Base-by-base conservation (phyloP, 495 filamentous ascomycete genomes). In the Pseudomonodictys pantanalensis region DNA sequence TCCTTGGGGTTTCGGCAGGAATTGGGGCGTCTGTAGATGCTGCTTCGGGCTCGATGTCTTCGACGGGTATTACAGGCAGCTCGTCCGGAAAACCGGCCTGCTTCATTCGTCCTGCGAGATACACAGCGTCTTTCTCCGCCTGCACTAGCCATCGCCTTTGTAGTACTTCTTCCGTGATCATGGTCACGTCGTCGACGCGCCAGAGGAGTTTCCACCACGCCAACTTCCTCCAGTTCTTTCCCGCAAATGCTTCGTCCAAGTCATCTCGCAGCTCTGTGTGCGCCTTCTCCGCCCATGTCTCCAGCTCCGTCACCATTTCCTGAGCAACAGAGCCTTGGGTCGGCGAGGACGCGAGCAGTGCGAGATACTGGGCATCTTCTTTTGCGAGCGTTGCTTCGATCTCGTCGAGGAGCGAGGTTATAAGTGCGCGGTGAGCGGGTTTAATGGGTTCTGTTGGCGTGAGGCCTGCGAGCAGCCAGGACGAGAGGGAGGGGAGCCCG, bases 171-270 rank as follows among this genome's bases (percentile, higher is more conserved):
- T 84, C 83, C 1, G 87, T 81, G 44, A 93, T 83, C 79, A 89
- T 86, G 26, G 80, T 78, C 35, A 98, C 90, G 64, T 97, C 92
- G 70, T 97, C 93, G 43, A 90, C 89, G 11, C 87, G 85, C 90
- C 91, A 97, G 67, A 95, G 86, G 11, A 98, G 82, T 69, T 95
- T 95, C 89, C 89, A 97, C 93, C 92, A 98, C 9, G 81, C 79
- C 1, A 96, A 76, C 17, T 83, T 85, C 2, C 78, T 77, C 92
- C 92, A 97, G 24, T 79, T 72, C 35, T 74, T 77, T 33, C 82
- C 83, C 11, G 79, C 70, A 64, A 96, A 92, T 3, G 88, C 90
- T 29, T 76, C 70, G 53, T 90, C 86, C 1, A 97, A 83, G 29
- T 87, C 80, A 59, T 85, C 78, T 46, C 88, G 86, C 4, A 97